phyloP scores from a whole-genome alignment of 1,139 yeast genomes.

The Candida sp. region DNA sequence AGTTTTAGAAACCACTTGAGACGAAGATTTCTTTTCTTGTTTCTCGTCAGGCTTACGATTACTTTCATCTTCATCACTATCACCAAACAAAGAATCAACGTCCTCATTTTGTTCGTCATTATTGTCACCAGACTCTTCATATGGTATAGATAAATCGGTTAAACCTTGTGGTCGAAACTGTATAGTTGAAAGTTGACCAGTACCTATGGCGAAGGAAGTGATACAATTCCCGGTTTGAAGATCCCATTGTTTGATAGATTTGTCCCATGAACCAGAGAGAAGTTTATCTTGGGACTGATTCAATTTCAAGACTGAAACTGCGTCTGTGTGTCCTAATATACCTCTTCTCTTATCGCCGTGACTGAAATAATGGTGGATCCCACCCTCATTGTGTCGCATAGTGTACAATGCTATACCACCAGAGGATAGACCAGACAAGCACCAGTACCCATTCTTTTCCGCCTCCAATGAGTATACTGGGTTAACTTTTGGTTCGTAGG shows the following conservation, averaged over 20 bases:
- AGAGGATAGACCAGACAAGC: slow-evolving; percentile 73
- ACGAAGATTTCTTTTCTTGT: slow-evolving; percentile 5
- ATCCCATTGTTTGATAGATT: slow-evolving; percentile 79
- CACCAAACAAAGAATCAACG: slow-evolving; percentile 79
- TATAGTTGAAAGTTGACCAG: slow-evolving; percentile 78
- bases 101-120: slow-evolving; percentile 49
- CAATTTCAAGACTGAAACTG: slow-evolving; percentile 70
- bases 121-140: slow-evolving; percentile 5
- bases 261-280: slow-evolving; percentile 92
- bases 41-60: slow-evolving; percentile 7
- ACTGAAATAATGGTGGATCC: slow-evolving; percentile 70
- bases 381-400: slow-evolving; percentile 80
- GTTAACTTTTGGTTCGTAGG: slow-evolving; percentile 65
- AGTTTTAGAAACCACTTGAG: slow-evolving; percentile 18
- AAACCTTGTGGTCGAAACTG: slow-evolving; percentile 79
- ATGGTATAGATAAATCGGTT: slow-evolving; percentile 21
- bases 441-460: slow-evolving; percentile 81
- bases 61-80: slow-evolving; percentile 56
- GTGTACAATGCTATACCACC: slow-evolving; percentile 91
- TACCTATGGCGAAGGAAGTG: slow-evolving; percentile 46
- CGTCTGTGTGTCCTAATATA: slow-evolving; percentile 54
- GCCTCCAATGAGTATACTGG: slow-evolving; percentile 89
- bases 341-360: slow-evolving; percentile 22
- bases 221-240: slow-evolving; percentile 64
- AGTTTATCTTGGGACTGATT: slow-evolving; percentile 59